A percentile compares a stretch with the other conserved stretches of the same genome.
These are phyloP conservation scores for Cryptosporidium meleagridis DNA, from an alignment of 169 alveolate genomes.

Conservation along the genomic window DNA sequence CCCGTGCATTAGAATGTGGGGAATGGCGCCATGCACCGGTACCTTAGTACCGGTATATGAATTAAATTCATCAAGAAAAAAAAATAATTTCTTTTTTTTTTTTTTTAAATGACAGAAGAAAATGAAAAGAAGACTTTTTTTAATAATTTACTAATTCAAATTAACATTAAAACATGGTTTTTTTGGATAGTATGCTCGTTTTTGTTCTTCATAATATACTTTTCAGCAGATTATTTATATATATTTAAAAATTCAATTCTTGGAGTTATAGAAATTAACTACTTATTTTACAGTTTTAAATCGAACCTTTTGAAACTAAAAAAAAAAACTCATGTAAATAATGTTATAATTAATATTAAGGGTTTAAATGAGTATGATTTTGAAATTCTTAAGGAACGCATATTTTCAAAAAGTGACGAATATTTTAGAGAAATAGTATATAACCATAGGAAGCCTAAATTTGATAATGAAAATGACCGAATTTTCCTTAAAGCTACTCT, in stretches of 20 bases:
- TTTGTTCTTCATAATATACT: background rate
- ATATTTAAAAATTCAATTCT: background rate
- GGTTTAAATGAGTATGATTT: background rate
- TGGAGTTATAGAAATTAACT: background rate
- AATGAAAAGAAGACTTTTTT: background rate
- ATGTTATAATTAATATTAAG: background rate
- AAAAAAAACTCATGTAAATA: background rate
- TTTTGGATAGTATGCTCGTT: background rate
- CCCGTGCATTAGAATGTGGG: background rate
- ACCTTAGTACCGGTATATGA: background rate
- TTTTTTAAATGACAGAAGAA: background rate
- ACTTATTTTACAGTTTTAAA: background rate
- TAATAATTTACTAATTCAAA: slow-evolving; percentile 1
- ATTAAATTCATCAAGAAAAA: background rate
- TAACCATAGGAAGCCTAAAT: background rate
- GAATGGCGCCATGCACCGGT: slow-evolving; percentile 3
- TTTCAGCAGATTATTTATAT: background rate
- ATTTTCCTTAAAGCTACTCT: background rate
- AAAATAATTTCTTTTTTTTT: background rate
- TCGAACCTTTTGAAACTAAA: background rate
- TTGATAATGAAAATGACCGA: background rate
- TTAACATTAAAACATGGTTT: background rate
- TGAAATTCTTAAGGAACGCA: background rate
- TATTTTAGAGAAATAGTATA: background rate
- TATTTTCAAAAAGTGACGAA: background rate